Percentiles rank a stretch among this genome's conserved stretches.
phyloP scores from a whole-genome alignment of 768 basidiomycete genomes.

The Tylopilus vinaceipallidus region DNA sequence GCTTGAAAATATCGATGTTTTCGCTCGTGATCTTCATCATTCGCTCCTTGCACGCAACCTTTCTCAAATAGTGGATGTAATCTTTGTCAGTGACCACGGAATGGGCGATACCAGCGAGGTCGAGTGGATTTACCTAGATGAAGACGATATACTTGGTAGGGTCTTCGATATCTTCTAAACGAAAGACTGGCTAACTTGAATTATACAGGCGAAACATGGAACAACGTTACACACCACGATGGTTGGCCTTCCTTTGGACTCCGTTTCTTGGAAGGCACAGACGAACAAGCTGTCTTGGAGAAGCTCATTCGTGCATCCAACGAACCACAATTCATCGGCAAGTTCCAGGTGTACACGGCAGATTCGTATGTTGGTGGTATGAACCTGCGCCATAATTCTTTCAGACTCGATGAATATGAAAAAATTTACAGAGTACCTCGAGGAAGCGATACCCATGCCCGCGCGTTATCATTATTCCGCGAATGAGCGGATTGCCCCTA shows the following conservation, averaged over 20 bases:
- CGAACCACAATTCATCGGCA: constrained; percentile 36
- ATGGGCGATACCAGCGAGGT: constrained; percentile 87
- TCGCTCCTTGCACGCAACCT: constrained; percentile 70
- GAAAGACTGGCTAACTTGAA: neutral
- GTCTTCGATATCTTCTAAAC: neutral
- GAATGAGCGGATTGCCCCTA: constrained; percentile 79
- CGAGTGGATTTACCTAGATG: constrained; percentile 75
- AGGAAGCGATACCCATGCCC: constrained; percentile 54
- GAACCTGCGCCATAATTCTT: neutral
- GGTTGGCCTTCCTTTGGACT: constrained; percentile 91
- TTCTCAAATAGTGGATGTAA: constrained; percentile 78
- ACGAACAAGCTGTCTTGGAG: constrained; percentile 55
- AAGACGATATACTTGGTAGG: constrained; percentile 27
- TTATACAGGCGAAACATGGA: constrained; percentile 24
- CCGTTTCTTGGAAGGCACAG: constrained; percentile 61
- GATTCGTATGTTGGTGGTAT: constrained; percentile 24
- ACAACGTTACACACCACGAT: constrained; percentile 55
- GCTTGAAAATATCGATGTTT: constrained; percentile 65
- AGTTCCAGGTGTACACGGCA: constrained; percentile 58
- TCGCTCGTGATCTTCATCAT: constrained; percentile 66
- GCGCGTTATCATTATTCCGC: constrained; percentile 71
- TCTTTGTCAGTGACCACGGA: constrained; percentile 91
- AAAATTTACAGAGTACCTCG: constrained; percentile 4
- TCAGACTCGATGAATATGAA: neutral
- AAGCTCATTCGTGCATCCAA: constrained; percentile 53